Evolutionary conservation across 2,329 filamentous ascomycete species (phyloP), one percentile per base, ranked within the genome.

Genomic region (Stylonectria norvegica): DNA sequence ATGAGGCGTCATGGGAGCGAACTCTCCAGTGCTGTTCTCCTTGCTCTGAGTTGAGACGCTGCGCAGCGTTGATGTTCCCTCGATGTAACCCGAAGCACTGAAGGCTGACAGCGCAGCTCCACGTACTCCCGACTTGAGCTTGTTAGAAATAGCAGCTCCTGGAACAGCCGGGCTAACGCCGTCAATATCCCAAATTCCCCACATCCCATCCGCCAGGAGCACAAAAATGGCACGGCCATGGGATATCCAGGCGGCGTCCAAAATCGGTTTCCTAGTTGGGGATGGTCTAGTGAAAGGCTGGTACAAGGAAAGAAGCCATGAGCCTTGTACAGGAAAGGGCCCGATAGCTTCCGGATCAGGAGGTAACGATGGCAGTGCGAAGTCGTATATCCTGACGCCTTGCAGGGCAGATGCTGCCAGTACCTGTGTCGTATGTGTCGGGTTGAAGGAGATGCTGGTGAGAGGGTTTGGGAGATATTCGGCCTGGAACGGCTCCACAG

Each of bases 161-260:
- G 62, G 46, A 10, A 57, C 53, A 23, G 70, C 59, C 2, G 77
- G 75, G 27, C 73, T 74, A 20, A 69, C 69, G 6, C 78, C 76
- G 46, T 83, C 77, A 31, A 84, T 70, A 51, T 84, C 80, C 80
- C 80, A 84, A 22, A 84, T 75, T 11, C 78, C 81, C 81, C 81
- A 84, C 57, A 80, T 79, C 5, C 80, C 81, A 50, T 84, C 81
- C 1, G 75, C 74, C 4, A 83, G 64, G 3, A 84, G 65, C 1
- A 70, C 68, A 28, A 84, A 63, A 19, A 84, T 65, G 5, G 80
- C 79, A 33, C 75, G 71, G 8, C 81, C 81, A 43, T 75, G 73
- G 2, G 73, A 67, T 34, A 83, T 73, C 81, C 81, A 84, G 5
- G 73, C 70, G 1, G 80, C 77, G 34, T 79, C 79, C 11, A 83